Evolutionary conservation across 768 basidiomycete genomes (phyloP).

Genomic region (Butyriboletus loyo): DNA sequence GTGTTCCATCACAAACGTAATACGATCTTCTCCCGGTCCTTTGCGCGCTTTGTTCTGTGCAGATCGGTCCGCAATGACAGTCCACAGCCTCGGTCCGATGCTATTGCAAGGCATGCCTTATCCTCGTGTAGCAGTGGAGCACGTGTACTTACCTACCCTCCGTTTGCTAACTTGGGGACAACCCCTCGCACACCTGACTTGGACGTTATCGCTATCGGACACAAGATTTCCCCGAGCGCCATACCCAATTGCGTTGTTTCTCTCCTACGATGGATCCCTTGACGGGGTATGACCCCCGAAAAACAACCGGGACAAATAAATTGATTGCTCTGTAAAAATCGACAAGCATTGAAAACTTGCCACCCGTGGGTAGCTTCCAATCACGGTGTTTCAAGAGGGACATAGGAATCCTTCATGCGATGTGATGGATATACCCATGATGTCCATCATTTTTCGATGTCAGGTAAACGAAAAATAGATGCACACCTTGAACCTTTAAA

Average conservation of each 20-base stretch:
- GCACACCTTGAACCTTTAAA: constrained; percentile 46
- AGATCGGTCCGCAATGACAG: not conserved
- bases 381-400: constrained; percentile 40
- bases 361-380: constrained; percentile 55
- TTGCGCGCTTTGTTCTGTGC: constrained; percentile 1
- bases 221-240: not conserved
- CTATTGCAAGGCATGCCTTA: not conserved
- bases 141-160: not conserved
- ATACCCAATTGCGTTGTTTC: not conserved
- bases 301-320: not conserved
- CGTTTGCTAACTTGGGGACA: not conserved
- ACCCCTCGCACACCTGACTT: not conserved
- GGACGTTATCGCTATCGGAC: not conserved
- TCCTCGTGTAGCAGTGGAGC: constrained; percentile 8
- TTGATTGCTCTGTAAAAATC: not conserved
- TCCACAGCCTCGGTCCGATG: not conserved
- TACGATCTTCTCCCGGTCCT: not conserved
- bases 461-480: not conserved
- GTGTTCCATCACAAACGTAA: constrained; percentile 8
- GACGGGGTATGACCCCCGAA: constrained; percentile 11
- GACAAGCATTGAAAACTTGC: constrained; percentile 34
- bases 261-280: not conserved
- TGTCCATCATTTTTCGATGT: not conserved
- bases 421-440: constrained; percentile 56
- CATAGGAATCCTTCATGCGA: constrained; percentile 60